Conservation (phyloP, 1,284 basidiomycete species). For the Ceratobasidium papillatum region DNA sequence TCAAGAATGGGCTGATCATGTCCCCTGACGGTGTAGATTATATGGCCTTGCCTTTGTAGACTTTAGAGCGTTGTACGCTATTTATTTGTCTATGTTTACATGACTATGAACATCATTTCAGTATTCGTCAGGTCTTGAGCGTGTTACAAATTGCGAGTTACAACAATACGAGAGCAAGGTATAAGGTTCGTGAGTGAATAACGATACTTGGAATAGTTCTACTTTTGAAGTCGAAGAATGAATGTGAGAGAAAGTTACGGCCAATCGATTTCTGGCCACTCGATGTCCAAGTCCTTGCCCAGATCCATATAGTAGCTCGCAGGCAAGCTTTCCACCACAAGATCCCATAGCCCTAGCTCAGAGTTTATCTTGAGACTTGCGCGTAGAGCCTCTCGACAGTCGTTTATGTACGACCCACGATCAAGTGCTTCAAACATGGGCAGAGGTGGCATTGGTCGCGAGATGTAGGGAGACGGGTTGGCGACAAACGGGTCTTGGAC, state of each 20-base stretch:
- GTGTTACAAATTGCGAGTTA: background rate
- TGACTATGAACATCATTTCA: background rate
- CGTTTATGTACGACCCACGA: background rate
- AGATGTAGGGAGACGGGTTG: background rate
- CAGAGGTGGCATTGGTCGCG: background rate
- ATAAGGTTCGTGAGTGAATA: background rate
- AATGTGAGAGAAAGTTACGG: background rate
- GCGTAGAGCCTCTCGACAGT: background rate
- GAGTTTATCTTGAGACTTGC: background rate
- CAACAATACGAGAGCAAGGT: background rate
- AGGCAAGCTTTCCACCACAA: conserved; percentile 10
- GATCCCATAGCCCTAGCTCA: background rate
- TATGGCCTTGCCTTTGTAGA: conserved; percentile 14
- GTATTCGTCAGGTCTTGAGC: background rate
- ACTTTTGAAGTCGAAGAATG: background rate
- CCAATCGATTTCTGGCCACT: conserved; percentile 11
- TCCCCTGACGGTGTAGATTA: conserved; percentile 26
- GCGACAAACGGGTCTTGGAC: background rate
- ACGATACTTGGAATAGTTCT: background rate
- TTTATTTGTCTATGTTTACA: conserved; percentile 13
- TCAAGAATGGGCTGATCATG: conserved; percentile 31
- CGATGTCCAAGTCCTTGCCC: conserved; percentile 3
- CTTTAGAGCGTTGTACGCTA: background rate
- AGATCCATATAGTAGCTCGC: conserved; percentile 6
- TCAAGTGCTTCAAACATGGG: background rate